Conservation (phyloP, 306 rosid genomes). For the Casuarina glauca region DNA sequence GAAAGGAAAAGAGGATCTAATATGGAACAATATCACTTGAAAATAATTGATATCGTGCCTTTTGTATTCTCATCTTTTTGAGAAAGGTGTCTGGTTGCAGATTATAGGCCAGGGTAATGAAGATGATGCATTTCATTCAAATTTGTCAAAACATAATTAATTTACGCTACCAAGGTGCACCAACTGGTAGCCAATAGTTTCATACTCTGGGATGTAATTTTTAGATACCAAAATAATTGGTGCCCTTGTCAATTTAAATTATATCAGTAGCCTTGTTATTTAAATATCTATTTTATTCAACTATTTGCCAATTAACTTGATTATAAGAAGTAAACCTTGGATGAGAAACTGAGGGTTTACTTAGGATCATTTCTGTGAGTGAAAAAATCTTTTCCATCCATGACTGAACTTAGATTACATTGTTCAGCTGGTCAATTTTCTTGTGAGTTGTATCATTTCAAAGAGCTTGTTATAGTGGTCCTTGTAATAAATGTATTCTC, state of each 20-base stretch:
- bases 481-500: neutral
- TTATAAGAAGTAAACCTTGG: neutral
- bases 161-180: neutral
- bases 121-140: neutral
- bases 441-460: neutral
- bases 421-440: conserved; percentile 10
- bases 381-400: neutral
- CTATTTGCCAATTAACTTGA: neutral
- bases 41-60: neutral
- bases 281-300: neutral
- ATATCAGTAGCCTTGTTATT: neutral
- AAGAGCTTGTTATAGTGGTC: neutral
- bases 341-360: neutral
- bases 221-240: neutral
- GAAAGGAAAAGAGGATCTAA: neutral
- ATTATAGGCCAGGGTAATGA: neutral
- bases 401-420: neutral
- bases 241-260: neutral
- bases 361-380: neutral
- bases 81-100: neutral
- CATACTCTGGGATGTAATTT: neutral
- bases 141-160: neutral
- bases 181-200: neutral
- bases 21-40: neutral
- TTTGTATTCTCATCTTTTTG: neutral